phyloP scores from a whole-genome alignment of 1,284 basidiomycete genomes.

The Laetiporus sulphureus region DNA sequence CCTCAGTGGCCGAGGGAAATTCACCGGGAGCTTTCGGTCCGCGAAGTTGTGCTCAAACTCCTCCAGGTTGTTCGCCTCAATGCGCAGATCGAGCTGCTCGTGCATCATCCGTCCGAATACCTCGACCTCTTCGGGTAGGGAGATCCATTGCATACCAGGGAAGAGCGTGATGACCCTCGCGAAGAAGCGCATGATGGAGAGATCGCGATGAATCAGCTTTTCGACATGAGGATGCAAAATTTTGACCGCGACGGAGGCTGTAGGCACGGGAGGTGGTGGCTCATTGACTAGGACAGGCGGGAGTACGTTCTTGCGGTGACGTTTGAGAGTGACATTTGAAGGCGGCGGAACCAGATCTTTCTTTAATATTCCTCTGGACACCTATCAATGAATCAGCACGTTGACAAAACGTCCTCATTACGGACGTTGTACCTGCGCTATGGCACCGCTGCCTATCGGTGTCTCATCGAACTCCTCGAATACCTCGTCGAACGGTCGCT shows the following conservation, averaged over 20 bases:
- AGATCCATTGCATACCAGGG: constrained; percentile 96
- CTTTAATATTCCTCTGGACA: constrained; percentile 83
- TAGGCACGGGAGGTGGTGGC: constrained; percentile 62
- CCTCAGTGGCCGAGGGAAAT: constrained; percentile 85
- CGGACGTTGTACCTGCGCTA: constrained; percentile 74
- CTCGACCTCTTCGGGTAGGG: constrained; percentile 90
- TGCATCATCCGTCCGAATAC: constrained; percentile 99
- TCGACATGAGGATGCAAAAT: constrained; percentile 85
- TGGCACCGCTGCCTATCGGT: constrained; percentile 96
- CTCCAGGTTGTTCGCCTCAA: constrained; percentile 86
- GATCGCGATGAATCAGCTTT: constrained; percentile 82
- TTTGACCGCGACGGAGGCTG: constrained; percentile 91
- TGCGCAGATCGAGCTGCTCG: constrained; percentile 86
- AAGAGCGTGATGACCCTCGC: constrained; percentile 74
- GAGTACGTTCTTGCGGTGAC: constrained; percentile 43
- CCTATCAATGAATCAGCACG: constrained; percentile 34
- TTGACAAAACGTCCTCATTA: background rate
- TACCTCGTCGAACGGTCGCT: constrained; percentile 77
- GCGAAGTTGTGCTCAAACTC: constrained; percentile 87
- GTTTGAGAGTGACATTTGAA: constrained; percentile 67
- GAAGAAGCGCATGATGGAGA: constrained; percentile 94
- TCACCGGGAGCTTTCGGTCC: constrained; percentile 72
- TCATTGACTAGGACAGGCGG: constrained; percentile 51
- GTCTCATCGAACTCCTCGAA: constrained; percentile 86
- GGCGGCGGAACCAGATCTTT: constrained; percentile 81